phyloP scores from a whole-genome alignment of 306 rosid species.

The Ochetophila trinervis region DNA sequence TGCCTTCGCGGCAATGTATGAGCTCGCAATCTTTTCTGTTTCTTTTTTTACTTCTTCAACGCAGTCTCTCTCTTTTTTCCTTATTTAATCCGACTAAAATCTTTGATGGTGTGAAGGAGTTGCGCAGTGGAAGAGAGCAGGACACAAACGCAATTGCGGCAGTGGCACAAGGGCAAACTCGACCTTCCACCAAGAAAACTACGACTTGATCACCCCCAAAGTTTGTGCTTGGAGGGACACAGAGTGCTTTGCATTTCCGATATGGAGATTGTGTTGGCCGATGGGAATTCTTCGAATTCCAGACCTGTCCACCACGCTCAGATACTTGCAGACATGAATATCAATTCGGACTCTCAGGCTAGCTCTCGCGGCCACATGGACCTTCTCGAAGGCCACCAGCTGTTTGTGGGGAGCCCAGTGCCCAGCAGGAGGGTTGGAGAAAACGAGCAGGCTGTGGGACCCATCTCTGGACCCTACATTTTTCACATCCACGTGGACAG shows the following conservation, averaged over 20 bases:
- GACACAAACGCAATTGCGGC: not conserved
- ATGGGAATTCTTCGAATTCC: conserved; percentile 77
- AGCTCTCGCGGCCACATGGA: conserved; percentile 48
- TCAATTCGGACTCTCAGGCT: conserved; percentile 41
- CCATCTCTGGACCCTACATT: conserved; percentile 72
- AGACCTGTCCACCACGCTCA: conserved; percentile 69
- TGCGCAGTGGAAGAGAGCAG: not conserved
- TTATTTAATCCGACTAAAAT: not conserved
- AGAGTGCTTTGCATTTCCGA: conserved; percentile 57
- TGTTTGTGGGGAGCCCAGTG: conserved; percentile 65
- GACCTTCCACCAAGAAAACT: conserved; percentile 5
- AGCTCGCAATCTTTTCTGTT: not conserved
- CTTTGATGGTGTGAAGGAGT: not conserved
- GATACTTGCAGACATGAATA: conserved; percentile 71
- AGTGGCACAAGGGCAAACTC: not conserved
- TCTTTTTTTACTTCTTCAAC: not conserved
- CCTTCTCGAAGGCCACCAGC: conserved; percentile 65
- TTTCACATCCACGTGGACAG: conserved; percentile 52
- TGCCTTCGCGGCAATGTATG: not conserved
- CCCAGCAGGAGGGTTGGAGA: conserved; percentile 57
- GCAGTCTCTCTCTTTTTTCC: not conserved
- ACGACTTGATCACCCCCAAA: conserved; percentile 60
- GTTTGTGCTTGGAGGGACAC: conserved; percentile 55
- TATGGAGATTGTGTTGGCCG: conserved; percentile 58
- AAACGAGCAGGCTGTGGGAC: conserved; percentile 63